Base-by-base conservation (phyloP, 495 filamentous ascomycete genomes). In the Recurvomyces mirabilis region DNA sequence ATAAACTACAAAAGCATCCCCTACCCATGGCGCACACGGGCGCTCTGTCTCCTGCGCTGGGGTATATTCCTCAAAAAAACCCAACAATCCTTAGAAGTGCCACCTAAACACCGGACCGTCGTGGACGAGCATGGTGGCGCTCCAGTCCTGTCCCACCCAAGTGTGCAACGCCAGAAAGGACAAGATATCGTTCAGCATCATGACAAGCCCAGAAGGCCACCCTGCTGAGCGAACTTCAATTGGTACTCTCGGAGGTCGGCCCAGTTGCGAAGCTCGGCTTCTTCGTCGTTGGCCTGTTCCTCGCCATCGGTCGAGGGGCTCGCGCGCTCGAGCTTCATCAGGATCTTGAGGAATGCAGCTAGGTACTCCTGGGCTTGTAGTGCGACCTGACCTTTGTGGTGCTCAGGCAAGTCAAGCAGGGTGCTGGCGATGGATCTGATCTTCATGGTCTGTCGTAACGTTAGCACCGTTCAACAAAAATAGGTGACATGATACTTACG, bases 401-500 rank as follows among this genome's bases (percentile, higher is more conserved):
- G 65, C 11, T 70, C 66, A 2, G 77, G 71, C 7, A 72, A 67
- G 41, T 80, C 72, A 24, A 88, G 71, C 1, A 93, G 67, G 0
- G 82, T 87, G 11, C 74, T 78, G 15, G 84, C 84, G 31, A 93
- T 75, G 59, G 80, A 76, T 37, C 83, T 77, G 54, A 89, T 78
- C 65, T 65, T 62, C 47, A 56, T 56, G 0, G 54, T 60, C 61
- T 64, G 29, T n/a, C 15, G 28, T 5, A 25, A 81, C 80, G 57
- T 67, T 64, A 56, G 76, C 76, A 64, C 69, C 43, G 11, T 38
- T n/a, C n/a, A 32, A 45, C 35, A 23, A 12, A 30, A 12, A 33
- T 15, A 32, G 18, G 38, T 24, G 28, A 12, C 25, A 23, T 4
- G 23, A 26, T 20, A 63, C 72, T 36, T 68, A 78, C 69, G 37